Evolutionary conservation across 2,329 filamentous ascomycete genomes (phyloP).

Genomic region (Phoma sp.): DNA sequence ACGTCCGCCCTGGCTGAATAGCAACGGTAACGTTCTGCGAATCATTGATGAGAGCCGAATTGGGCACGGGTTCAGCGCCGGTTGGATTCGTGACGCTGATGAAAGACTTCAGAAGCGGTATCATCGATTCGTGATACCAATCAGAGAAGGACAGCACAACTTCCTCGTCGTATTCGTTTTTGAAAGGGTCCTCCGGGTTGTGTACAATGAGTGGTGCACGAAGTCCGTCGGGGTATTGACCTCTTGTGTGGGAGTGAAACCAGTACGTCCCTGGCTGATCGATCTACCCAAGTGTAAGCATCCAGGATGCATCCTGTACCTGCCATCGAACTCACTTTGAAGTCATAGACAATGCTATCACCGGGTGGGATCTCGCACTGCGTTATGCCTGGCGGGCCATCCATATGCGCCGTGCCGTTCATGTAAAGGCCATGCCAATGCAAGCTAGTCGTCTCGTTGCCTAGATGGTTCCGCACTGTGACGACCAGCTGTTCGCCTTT

Average conservation of each 20-base stretch:
- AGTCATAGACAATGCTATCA: constrained; percentile 65
- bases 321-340: constrained; percentile 20
- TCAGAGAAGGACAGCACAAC: constrained; percentile 70
- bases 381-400: constrained; percentile 70
- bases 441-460: constrained; percentile 67
- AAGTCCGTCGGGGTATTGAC: constrained; percentile 70
- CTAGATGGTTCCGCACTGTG: constrained; percentile 69
- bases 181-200: constrained; percentile 58
- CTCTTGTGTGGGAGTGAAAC: constrained; percentile 69
- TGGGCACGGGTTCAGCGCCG: constrained; percentile 68
- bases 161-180: constrained; percentile 64
- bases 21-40: constrained; percentile 51
- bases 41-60: constrained; percentile 69
- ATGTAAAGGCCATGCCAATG: constrained; percentile 81
- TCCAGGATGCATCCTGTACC: constrained; percentile 24
- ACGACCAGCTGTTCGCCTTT: constrained; percentile 75
- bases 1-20: constrained; percentile 59
- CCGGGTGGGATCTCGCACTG: constrained; percentile 64
- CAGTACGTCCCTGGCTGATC: constrained; percentile 61
- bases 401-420: constrained; percentile 75
- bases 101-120: constrained; percentile 43
- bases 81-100: constrained; percentile 57
- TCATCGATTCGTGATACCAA: constrained; percentile 67
- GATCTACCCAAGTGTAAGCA: constrained; percentile 37
- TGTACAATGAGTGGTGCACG: constrained; percentile 70